Percentiles rank a stretch among this genome's conserved stretches.
phyloP scores from a whole-genome alignment of 768 basidiomycete genomes.

The Strobilomyces echinocephalus region DNA sequence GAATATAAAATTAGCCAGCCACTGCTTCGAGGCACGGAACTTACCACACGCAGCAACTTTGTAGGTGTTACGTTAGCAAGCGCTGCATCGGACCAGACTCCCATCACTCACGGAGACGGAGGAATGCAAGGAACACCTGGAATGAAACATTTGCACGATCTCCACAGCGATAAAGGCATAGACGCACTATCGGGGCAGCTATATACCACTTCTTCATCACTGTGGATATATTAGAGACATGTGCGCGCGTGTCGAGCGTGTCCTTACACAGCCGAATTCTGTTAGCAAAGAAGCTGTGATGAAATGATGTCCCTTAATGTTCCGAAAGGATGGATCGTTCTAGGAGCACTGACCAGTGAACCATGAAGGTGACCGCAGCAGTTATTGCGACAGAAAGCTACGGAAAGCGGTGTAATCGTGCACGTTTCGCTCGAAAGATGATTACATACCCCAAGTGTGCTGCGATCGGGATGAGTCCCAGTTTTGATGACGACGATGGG shows the following conservation, averaged over 20 bases:
- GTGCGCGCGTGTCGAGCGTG: neutral
- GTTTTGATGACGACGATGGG: neutral
- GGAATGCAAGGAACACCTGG: constrained; percentile 29
- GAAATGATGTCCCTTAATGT: neutral
- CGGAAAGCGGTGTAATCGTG: neutral
- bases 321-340: neutral
- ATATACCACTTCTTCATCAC: constrained; percentile 32
- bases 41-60: constrained; percentile 30
- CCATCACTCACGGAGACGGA: constrained; percentile 29
- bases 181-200: constrained; percentile 26
- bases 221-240: constrained; percentile 8
- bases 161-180: neutral
- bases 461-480: constrained; percentile 2
- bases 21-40: neutral
- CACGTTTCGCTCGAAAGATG: neutral
- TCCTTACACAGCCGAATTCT: constrained; percentile 30
- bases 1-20: neutral
- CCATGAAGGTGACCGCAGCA: constrained; percentile 28
- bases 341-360: constrained; percentile 24
- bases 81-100: neutral
- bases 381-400: constrained; percentile 33
- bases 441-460: constrained; percentile 26
- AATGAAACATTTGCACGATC: neutral
- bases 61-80: constrained; percentile 13
- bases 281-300: constrained; percentile 29